Base-by-base conservation (phyloP, 1,284 basidiomycete genomes). In the Cutaneotrichosporon cavernicola region DNA sequence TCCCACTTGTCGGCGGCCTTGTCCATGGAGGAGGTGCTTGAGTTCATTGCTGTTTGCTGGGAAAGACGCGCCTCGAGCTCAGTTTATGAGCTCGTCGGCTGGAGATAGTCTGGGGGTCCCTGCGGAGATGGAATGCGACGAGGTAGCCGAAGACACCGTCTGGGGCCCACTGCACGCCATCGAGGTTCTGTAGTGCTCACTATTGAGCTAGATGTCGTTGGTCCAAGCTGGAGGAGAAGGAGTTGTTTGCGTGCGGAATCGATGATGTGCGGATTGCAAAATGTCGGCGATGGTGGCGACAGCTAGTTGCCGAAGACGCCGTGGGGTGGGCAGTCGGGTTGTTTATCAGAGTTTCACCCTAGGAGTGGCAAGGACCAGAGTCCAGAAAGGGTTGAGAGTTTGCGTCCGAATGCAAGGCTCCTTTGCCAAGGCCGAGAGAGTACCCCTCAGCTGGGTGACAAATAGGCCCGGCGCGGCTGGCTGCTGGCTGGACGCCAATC, bases 11-110 rank as follows among this genome's bases (percentile, higher is more conserved):
- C 34, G 34, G 34, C 34, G 14, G 22, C 10, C 49, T 50, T 50
- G 49, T 50, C 49, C 22, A 50, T 50, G 26, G 49, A 50, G 22
- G 49, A 49, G 21, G 10, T 50, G 22, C 49, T 50, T 50, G 49
- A 30, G 22, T 10, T 7, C 49, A 30, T 50, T 21, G 18, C 10
- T 16, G 47, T 4, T 22, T 49, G 47, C 11, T 49, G 47, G 9
- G 47, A 26, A 11, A 26, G 18, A 22, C 46, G 22, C n/a, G 47
- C 22, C 21, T 5, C 21, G 47, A 16, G n/a, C 47, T 49, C 8
- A 6, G 9, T 50, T 50, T 50, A 50, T 26, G 22, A 50, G 49
- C 13, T 26, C 49, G 8, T 13, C 26, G 22, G 13, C 49, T 47
- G 18, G 46, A 26, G 49, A 6, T 50, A 22, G 11, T 50, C 49